Base-by-base conservation (phyloP, 257 asterid species). In the Penstemon davidsonii region DNA sequence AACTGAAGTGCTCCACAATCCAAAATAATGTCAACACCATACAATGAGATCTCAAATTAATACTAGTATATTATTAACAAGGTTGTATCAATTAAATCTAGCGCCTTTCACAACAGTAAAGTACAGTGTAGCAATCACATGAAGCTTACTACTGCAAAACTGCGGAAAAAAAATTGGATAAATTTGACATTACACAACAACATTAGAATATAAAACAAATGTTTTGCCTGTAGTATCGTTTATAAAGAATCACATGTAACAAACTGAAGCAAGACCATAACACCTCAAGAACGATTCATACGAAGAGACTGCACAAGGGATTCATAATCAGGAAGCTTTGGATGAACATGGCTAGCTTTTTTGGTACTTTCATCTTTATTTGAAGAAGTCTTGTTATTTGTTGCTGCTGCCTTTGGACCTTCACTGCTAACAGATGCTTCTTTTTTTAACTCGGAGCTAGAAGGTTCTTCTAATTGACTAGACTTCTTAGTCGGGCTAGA, bases 301-400 rank as follows among this genome's bases (percentile, higher is more conserved):
- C 87, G 79, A 55, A 91, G 82, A 18, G 93, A 76, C 59, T 75
- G 83, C 19, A 88, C 64, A 11, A 89, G 68, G 46, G 82, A 61
- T 63, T 92, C 96, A 73, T 84, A 88, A 60, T 91, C 97, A 37
- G 97, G 96, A 57, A 91, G 96, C 67, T 91, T 91, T 55, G 97
- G 95, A 80, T 92, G 98, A 75, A 89, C 96, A 71, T 92, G 96
- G 56, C 95, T 86, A 53, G 94, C 88, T 72, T 79, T 84, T 80
- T 80, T 82, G 39, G 71, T 37, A 68, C 70, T 60, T 18, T 85
- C 88, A 72, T 63, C 82, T 43, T 86, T 76, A 40, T 50, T 60
- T 38, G 78, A 63, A 13, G 69, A 47, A 63, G 76, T 68, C 66
- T 62, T 79, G 74, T 59, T 60, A 45, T 40, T 42, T 25, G 73